Evolutionary conservation across 768 basidiomycete genomes (phyloP).

Genomic region (Tricholoma hemisulphureum): DNA sequence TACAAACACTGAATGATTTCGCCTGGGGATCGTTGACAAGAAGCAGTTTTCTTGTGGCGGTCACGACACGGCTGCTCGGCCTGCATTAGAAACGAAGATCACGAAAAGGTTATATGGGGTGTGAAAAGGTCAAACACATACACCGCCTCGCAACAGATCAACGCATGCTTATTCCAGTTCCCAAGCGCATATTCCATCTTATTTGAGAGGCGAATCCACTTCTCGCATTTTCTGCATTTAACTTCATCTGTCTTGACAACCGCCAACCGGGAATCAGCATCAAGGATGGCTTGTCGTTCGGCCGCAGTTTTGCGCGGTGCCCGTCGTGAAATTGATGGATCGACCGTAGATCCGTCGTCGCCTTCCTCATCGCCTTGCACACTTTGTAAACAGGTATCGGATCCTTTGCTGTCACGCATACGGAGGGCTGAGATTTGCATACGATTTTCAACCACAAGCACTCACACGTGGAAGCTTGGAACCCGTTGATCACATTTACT

Average conservation of each 20-base stretch:
- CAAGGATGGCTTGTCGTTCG: slow-evolving; percentile 51
- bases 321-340: not conserved
- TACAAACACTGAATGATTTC: slow-evolving; percentile 42
- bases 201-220: slow-evolving; percentile 57
- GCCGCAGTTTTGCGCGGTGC: slow-evolving; percentile 27
- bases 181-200: slow-evolving; percentile 38
- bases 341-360: slow-evolving; percentile 8
- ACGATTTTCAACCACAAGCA: slow-evolving; percentile 14
- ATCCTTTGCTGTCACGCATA: not conserved
- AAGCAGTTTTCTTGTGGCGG: slow-evolving; percentile 58
- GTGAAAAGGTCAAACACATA: slow-evolving; percentile 22
- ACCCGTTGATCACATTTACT: slow-evolving; percentile 48
- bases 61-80: slow-evolving; percentile 58
- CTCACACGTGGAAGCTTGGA: slow-evolving; percentile 27
- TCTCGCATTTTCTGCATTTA: slow-evolving; percentile 59
- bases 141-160: slow-evolving; percentile 43
- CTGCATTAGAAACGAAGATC: slow-evolving; percentile 25
- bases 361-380: slow-evolving; percentile 15
- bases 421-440: slow-evolving; percentile 13
- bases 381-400: not conserved
- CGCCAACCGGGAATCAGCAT: slow-evolving; percentile 51
- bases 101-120: not conserved
- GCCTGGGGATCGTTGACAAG: slow-evolving; percentile 67
- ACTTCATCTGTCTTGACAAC: slow-evolving; percentile 51
- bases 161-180: slow-evolving; percentile 58